Percentiles rank a stretch among this genome's conserved stretches.
Conservation (phyloP, 1,139 yeast genomes). For the Torulaspora pretoriensis region DNA sequence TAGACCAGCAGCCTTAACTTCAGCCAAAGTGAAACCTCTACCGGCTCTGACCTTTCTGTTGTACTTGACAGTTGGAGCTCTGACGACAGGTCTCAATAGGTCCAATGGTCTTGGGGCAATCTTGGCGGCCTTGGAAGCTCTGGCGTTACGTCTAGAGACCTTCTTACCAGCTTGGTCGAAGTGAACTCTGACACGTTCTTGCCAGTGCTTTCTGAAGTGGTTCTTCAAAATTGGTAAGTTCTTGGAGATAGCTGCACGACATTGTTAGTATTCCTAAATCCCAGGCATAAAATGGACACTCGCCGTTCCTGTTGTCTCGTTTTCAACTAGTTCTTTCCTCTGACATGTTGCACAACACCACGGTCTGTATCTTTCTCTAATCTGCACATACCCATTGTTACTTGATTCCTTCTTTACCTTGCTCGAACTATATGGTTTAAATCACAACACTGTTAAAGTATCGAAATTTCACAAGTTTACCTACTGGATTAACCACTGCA, state of each 20-base stretch:
- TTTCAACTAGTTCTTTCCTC: neutral
- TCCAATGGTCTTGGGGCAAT: conserved; percentile 98
- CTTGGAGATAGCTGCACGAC: conserved; percentile 85
- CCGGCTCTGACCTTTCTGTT: conserved; percentile 99
- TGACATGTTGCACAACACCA: neutral
- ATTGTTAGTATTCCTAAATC: conserved; percentile 13
- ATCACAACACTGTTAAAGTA: conserved; percentile 1
- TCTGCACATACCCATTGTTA: conserved; percentile 37
- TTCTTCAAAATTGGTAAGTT: conserved; percentile 95
- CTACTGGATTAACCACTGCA: conserved; percentile 1
- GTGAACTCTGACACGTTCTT: conserved; percentile 98
- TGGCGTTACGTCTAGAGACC: conserved; percentile 91
- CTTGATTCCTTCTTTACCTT: conserved; percentile 34
- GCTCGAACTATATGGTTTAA: conserved; percentile 3
- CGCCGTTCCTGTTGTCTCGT: neutral
- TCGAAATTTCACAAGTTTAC: conserved; percentile 3
- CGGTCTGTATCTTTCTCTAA: neutral
- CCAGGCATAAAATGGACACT: neutral
- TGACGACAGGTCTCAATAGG: conserved; percentile 92
- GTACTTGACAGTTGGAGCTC: conserved; percentile 98
- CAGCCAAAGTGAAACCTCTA: conserved; percentile 98
- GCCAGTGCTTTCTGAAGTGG: conserved; percentile 99
- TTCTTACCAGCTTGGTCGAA: conserved; percentile 99
- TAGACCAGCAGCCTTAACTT: conserved; percentile 96
- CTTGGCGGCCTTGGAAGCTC: conserved; percentile 91